Percentiles rank a stretch among this genome's conserved stretches.
phyloP scores from a whole-genome alignment of 2,329 filamentous ascomycete genomes.

The Neonectria hederae region DNA sequence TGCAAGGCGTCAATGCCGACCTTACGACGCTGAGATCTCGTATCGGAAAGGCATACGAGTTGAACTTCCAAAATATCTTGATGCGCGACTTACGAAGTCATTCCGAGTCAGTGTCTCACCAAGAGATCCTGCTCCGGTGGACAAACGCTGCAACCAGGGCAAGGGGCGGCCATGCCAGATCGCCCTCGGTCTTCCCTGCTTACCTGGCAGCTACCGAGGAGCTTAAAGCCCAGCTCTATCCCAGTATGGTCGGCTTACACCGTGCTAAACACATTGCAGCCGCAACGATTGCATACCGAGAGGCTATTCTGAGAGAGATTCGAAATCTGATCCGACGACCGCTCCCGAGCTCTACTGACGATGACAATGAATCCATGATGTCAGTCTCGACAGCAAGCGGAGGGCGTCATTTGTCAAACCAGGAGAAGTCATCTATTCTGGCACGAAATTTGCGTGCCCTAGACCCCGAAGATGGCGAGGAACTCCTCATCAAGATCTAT shows the following conservation, averaged over 20 bases:
- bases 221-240: slow-evolving; percentile 75
- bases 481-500: slow-evolving; percentile 83
- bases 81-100: slow-evolving; percentile 85
- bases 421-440: slow-evolving; percentile 89
- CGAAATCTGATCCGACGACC: slow-evolving; percentile 84
- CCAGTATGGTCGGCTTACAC: slow-evolving; percentile 81
- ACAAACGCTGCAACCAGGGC: slow-evolving; percentile 78
- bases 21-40: slow-evolving; percentile 79
- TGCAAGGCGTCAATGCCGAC: slow-evolving; percentile 82
- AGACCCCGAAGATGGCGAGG: slow-evolving; percentile 85
- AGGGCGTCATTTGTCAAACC: slow-evolving; percentile 75
- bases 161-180: slow-evolving; percentile 72
- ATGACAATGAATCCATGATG: slow-evolving; percentile 90
- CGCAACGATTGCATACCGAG: slow-evolving; percentile 86
- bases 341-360: slow-evolving; percentile 91
- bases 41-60: slow-evolving; percentile 88
- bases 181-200: slow-evolving; percentile 75
- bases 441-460: slow-evolving; percentile 88
- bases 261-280: slow-evolving; percentile 81
- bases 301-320: slow-evolving; percentile 85
- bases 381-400: slow-evolving; percentile 80
- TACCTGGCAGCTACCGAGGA: slow-evolving; percentile 80
- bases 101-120: slow-evolving; percentile 73
- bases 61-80: slow-evolving; percentile 79
- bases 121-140: slow-evolving; percentile 86